These are phyloP conservation scores for Salicornia ramosissima DNA, from an alignment of 148 eudicot genomes.

Conservation along the genomic window DNA sequence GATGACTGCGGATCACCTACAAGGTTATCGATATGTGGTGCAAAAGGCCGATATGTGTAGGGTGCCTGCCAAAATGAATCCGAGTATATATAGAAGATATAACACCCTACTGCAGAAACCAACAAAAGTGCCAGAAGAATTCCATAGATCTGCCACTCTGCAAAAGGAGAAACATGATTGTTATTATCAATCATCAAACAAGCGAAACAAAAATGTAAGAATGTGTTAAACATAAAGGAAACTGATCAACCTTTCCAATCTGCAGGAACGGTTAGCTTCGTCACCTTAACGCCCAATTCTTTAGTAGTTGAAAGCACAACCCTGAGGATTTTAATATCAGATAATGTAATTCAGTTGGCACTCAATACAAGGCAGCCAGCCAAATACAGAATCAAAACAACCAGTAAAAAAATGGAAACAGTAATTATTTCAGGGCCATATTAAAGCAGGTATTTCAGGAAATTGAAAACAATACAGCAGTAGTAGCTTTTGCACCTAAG, in stretches of 20 bases:
- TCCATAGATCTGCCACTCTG: conserved; percentile 94
- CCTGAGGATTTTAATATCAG: conserved; percentile 35
- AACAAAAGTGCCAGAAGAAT: conserved; percentile 64
- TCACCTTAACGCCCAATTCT: conserved; percentile 64
- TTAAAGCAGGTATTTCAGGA: neutral
- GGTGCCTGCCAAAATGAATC: conserved; percentile 87
- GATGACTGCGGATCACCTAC: conserved; percentile 42
- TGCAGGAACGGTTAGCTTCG: conserved; percentile 71
- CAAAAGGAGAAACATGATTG: conserved; percentile 13
- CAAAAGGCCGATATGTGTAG: conserved; percentile 27
- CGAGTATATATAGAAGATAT: conserved; percentile 58
- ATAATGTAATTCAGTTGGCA: conserved; percentile 4
- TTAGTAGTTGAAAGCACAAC: conserved; percentile 68
- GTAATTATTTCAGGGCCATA: neutral
- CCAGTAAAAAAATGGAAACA: neutral
- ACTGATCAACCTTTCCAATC: conserved; percentile 86
- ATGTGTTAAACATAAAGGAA: conserved; percentile 14
- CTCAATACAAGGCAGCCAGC: conserved; percentile 1
- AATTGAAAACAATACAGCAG: neutral
- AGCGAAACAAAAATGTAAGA: neutral
- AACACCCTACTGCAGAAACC: conserved; percentile 59
- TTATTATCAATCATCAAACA: neutral
- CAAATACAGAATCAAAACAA: conserved; percentile 4
- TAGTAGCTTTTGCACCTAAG: neutral
- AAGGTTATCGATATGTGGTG: conserved; percentile 31